These are phyloP conservation scores for Alternaria brassicae DNA, from an alignment of 2,329 filamentous ascomycete genomes.

Conservation along the genomic window DNA sequence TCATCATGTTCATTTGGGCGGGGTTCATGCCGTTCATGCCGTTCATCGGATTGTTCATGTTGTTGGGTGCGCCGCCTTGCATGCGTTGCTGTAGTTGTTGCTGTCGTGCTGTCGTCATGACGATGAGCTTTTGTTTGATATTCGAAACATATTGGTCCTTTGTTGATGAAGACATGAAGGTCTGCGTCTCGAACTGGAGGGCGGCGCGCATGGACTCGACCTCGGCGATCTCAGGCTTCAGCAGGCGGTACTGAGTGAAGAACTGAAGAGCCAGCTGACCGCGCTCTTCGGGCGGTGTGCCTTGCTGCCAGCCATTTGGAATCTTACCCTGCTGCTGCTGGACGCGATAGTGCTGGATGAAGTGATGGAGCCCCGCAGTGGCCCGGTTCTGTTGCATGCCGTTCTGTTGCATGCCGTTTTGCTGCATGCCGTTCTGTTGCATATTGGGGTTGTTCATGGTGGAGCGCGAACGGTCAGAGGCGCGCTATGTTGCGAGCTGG, in stretches of 20 bases:
- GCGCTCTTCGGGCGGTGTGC: slow-evolving; percentile 41
- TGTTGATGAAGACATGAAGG: slow-evolving; percentile 32
- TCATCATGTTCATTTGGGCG: slow-evolving; percentile 48
- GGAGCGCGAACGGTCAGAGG: slow-evolving; percentile 11
- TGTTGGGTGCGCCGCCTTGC: slow-evolving; percentile 29
- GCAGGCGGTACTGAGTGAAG: slow-evolving; percentile 42
- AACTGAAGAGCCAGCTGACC: slow-evolving; percentile 42
- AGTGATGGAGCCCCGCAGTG: slow-evolving; percentile 32
- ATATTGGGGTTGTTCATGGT: slow-evolving; percentile 48
- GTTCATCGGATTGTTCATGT: slow-evolving; percentile 40
- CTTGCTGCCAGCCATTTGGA: slow-evolving; percentile 45
- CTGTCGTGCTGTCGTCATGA: slow-evolving; percentile 41
- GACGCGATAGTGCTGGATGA: slow-evolving; percentile 39
- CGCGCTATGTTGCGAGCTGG: slow-evolving; percentile 13
- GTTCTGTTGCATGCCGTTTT: slow-evolving; percentile 23
- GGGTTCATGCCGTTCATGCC: slow-evolving; percentile 42
- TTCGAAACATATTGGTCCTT: slow-evolving; percentile 44
- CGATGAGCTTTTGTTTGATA: slow-evolving; percentile 40
- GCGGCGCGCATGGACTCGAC: slow-evolving; percentile 37
- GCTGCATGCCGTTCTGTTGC: slow-evolving; percentile 26
- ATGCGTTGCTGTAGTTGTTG: slow-evolving; percentile 38
- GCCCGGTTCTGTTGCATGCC: slow-evolving; percentile 21
- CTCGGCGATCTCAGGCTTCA: slow-evolving; percentile 43
- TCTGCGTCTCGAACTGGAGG: slow-evolving; percentile 40
- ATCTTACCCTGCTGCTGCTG: slow-evolving; percentile 38